phyloP scores from a whole-genome alignment of 495 filamentous ascomycete genomes.

The Daldinia concentrica region DNA sequence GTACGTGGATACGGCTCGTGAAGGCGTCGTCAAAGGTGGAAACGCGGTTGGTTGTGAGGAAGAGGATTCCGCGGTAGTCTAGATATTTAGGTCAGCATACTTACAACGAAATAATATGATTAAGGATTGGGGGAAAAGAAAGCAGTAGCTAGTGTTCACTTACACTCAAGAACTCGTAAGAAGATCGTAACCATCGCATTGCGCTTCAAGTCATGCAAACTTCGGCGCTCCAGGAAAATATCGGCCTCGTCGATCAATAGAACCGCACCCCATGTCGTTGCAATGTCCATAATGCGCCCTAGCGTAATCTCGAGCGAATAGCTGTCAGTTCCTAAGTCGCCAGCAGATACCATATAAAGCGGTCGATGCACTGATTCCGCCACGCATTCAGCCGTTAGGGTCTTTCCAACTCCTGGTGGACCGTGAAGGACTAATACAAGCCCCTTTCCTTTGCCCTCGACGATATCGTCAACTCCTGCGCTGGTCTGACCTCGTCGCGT shows the following conservation, averaged over 20 bases:
- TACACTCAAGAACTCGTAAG: slow-evolving; percentile 41
- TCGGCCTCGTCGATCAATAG: slow-evolving; percentile 64
- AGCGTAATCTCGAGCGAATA: slow-evolving; percentile 47
- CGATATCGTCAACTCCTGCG: slow-evolving; percentile 46
- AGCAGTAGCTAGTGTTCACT: not conserved
- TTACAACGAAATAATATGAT: not conserved
- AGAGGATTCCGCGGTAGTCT: slow-evolving; percentile 77
- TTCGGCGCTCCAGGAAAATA: slow-evolving; percentile 58
- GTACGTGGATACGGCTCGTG: slow-evolving; percentile 58
- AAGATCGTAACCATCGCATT: slow-evolving; percentile 60
- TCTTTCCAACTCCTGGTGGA: slow-evolving; percentile 53
- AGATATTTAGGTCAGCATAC: not conserved
- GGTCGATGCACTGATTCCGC: slow-evolving; percentile 62
- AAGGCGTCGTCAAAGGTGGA: slow-evolving; percentile 63
- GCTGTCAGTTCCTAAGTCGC: slow-evolving; percentile 60
- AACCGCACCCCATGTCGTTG: slow-evolving; percentile 58
- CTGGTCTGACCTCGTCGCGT: slow-evolving; percentile 34
- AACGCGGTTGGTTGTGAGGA: slow-evolving; percentile 86
- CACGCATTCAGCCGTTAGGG: slow-evolving; percentile 54
- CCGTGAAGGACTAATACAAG: slow-evolving; percentile 55
- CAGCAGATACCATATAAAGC: slow-evolving; percentile 62
- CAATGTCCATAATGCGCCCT: slow-evolving; percentile 59
- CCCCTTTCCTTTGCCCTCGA: slow-evolving; percentile 51
- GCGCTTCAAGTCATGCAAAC: slow-evolving; percentile 51
- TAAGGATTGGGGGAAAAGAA: not conserved